Evolutionary conservation across 2,329 filamentous ascomycete species (phyloP).

Genomic region (Talaromyces sp.): DNA sequence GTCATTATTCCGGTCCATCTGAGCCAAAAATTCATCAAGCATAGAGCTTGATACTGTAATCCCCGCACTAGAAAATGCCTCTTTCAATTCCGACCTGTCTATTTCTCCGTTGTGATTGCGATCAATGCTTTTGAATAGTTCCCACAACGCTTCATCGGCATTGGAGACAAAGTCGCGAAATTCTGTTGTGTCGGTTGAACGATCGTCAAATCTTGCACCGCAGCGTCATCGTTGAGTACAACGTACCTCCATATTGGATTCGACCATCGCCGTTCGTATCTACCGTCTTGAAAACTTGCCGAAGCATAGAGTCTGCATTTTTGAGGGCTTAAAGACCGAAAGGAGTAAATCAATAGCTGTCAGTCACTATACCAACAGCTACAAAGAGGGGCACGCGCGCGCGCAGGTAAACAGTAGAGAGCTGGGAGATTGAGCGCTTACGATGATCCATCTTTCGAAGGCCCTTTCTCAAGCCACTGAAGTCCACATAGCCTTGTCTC

Average conservation of each 20-base stretch:
- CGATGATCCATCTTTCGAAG: conserved; percentile 88
- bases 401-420: conserved; percentile 1
- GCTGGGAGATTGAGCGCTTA: conserved; percentile 46
- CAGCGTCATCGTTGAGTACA: not conserved
- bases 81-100: conserved; percentile 77
- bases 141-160: conserved; percentile 77
- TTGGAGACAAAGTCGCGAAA: conserved; percentile 84
- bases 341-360: not conserved
- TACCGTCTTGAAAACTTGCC: conserved; percentile 74
- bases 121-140: conserved; percentile 84
- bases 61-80: conserved; percentile 74
- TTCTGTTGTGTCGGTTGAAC: conserved; percentile 53
- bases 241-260: conserved; percentile 83
- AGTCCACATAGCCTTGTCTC: conserved; percentile 74
- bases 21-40: conserved; percentile 78
- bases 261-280: conserved; percentile 84
- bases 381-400: not conserved
- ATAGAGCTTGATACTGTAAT: conserved; percentile 73
- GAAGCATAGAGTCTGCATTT: conserved; percentile 83
- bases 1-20: conserved; percentile 87
- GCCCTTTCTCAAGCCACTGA: conserved; percentile 79
- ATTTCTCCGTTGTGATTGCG: conserved; percentile 79
- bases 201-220: conserved; percentile 17
- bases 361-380: not conserved
- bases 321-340: conserved; percentile 61